Conservation (phyloP, 768 basidiomycete species). For the Phylloporus arenicola region DNA sequence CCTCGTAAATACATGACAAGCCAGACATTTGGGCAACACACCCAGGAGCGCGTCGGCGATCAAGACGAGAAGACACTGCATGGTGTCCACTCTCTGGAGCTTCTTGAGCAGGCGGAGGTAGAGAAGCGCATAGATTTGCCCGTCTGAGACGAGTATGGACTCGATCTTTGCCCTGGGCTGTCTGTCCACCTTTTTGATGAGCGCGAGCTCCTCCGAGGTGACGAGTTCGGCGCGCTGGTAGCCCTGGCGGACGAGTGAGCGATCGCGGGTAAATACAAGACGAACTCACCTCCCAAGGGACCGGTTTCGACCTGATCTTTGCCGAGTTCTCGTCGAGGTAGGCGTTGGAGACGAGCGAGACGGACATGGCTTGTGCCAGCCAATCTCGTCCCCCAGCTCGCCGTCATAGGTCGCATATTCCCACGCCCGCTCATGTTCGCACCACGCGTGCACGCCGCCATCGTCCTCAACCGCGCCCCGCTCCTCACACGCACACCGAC, state of each 20-base stretch:
- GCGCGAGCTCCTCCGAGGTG: slow-evolving; percentile 76
- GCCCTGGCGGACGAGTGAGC: slow-evolving; percentile 48
- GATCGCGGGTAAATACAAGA: not conserved
- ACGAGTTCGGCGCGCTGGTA: slow-evolving; percentile 93
- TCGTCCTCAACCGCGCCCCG: slow-evolving; percentile 75
- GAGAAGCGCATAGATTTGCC: slow-evolving; percentile 74
- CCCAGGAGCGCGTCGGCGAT: slow-evolving; percentile 87
- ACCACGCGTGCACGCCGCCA: slow-evolving; percentile 47
- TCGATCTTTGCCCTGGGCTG: slow-evolving; percentile 71
- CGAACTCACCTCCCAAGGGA: slow-evolving; percentile 87
- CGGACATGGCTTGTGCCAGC: slow-evolving; percentile 47
- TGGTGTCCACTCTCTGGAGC: slow-evolving; percentile 77
- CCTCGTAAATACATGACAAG: not conserved
- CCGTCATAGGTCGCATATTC: slow-evolving; percentile 15
- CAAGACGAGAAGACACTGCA: slow-evolving; percentile 80
- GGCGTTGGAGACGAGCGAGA: slow-evolving; percentile 70
- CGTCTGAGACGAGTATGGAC: slow-evolving; percentile 76
- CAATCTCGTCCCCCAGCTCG: not conserved
- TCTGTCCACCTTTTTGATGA: slow-evolving; percentile 88
- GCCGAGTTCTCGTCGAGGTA: slow-evolving; percentile 84
- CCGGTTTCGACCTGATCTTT: slow-evolving; percentile 85
- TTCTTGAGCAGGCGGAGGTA: slow-evolving; percentile 89
- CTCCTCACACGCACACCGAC: slow-evolving; percentile 67
- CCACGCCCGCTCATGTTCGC: slow-evolving; percentile 26
- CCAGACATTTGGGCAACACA: slow-evolving; percentile 29